Base-by-base conservation (phyloP, 140 eudicot species). In the Flaveria floridana region DNA sequence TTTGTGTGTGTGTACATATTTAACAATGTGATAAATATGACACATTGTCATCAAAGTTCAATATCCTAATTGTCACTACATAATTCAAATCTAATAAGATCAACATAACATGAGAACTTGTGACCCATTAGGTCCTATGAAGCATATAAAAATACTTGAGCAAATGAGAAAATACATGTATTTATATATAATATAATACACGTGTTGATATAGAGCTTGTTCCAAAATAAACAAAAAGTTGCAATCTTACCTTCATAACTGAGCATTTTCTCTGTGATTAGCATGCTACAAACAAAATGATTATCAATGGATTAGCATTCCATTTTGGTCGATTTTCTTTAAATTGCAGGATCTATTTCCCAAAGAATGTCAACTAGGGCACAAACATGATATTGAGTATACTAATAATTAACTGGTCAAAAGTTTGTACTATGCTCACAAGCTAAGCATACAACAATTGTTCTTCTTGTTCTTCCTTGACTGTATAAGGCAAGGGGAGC, bases 401-500 rank as follows among this genome's bases (percentile, higher is more conserved):
- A 21, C 71, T 52, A 50, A 20, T 68, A 66, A 19, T 62, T 68
- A 18, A 55, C 37, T 1, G 3, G 10, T 37, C 51, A 39, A 65
- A 77, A 47, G 2, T 37, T 19, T 39, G 65, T 65, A 34, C 34
- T 46, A 41, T 52, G 42, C 41, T 41, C 20, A 72, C 55, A 30
- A 74, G 37, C 84, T 92, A 90, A 79, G 95, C 98, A 83, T 79
- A 86, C 83, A 83, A 15, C 46, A 84, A 21, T 79, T 90, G 88
- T 70, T 68, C 68, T 62, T 81, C 78, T 74, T 82, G 75, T 72
- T 74, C 77, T 78, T 83, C 88, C 44, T 65, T 50, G 46, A 46
- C 62, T 53, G 84, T 70, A 53, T 86, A 94, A 44, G 96, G 92
- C 53, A 83, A 83, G 9, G 97, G 99, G 30, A 94, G 77, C 81